Evolutionary conservation across 345 rosid genomes (phyloP), one percentile per base, ranked within the genome.

Genomic region (Gossypium rotundifolium): DNA sequence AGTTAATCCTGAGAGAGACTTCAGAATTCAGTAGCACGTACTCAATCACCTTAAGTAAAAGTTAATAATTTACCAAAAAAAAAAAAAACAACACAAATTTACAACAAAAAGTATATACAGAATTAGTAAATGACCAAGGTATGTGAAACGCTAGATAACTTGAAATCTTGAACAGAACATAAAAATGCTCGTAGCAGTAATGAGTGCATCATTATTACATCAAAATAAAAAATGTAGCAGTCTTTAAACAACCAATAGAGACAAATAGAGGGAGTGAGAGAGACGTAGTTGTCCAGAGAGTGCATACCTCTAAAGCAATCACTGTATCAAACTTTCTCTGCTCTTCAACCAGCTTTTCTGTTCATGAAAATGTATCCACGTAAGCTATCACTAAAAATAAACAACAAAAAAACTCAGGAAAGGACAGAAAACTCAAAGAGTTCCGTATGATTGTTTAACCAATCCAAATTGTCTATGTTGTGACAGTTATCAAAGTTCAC

Each of bases 21-120:
- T 88, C 98, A 93, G 85, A 95, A 95, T 74, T 91, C 96, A 74
- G 90, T 85, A 65, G 97, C 94, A 95, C 97, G 18, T 93, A 98
- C 91, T 93, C 99, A 65, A 95, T 89, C 73, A 95, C 96, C 98
- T 90, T 78, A 54, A 80, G 58, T 22, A 25, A 72, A 79, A 76
- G 60, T 72, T 42, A 73, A 70, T 53, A 33, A 20, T 16, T 71
- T 51, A 40, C 40, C 73, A 77, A 66, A 48, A 42, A 27, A 22
- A 22, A 27, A 2, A 20, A 64, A 2, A 13, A 64, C 64, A 11
- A 25, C 57, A 49, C 38, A 22, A 73, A 18, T 52, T 6, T 16
- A 72, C 23, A 67, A 3, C 22, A 0, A 44, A 44, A 16, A 16
- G 17, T 17, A 14, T 25, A 69, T 27, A 69, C 51, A 25, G 58